A percentile compares a stretch with the other conserved stretches of the same genome.
These are phyloP conservation scores for Pseudogymnoascus sp. DNA, from an alignment of 2,329 filamentous ascomycete genomes.

Conservation along the genomic window DNA sequence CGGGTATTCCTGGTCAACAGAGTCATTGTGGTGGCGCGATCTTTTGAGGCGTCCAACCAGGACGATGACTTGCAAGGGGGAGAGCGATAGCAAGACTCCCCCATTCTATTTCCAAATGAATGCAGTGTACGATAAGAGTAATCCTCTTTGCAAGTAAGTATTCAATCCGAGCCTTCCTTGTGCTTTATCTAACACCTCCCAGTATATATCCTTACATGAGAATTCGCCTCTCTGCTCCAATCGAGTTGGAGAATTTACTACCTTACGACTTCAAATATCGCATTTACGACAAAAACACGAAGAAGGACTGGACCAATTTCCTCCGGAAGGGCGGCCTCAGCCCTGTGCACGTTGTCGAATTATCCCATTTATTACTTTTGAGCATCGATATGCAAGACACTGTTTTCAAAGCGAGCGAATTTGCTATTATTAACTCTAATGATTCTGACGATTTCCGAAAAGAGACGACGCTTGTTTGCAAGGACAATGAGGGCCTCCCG, in stretches of 20 bases:
- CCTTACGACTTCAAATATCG: conserved; percentile 99
- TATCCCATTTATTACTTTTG: conserved; percentile 85
- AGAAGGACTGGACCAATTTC: conserved; percentile 99
- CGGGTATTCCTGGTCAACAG: conserved; percentile 89
- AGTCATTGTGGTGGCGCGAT: conserved; percentile 89
- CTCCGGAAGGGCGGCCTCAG: conserved; percentile 92
- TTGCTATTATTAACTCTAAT: conserved; percentile 92
- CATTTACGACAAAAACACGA: conserved; percentile 97
- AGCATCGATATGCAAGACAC: conserved; percentile 97
- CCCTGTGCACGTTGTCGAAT: conserved; percentile 92
- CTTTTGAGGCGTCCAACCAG: conserved; percentile 76
- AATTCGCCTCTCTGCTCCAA: conserved; percentile 81
- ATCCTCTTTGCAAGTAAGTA: conserved; percentile 67
- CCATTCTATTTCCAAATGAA: conserved; percentile 97
- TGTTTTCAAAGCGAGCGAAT: conserved; percentile 89
- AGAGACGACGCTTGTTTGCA: conserved; percentile 72
- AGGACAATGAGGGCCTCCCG: conserved; percentile 74
- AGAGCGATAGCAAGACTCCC: conserved; percentile 66
- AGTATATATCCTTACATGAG: conserved; percentile 92
- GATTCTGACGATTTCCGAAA: conserved; percentile 81
- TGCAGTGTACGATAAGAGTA: conserved; percentile 74
- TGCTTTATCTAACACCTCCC: conserved; percentile 29
- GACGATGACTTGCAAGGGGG: conserved; percentile 82
- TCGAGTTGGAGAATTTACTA: conserved; percentile 89
- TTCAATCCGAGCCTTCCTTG: neutral